Percentiles rank a stretch among this genome's conserved stretches.
Evolutionary conservation across 257 asterid genomes (phyloP).

Genomic region (Solanum appendiculatum): DNA sequence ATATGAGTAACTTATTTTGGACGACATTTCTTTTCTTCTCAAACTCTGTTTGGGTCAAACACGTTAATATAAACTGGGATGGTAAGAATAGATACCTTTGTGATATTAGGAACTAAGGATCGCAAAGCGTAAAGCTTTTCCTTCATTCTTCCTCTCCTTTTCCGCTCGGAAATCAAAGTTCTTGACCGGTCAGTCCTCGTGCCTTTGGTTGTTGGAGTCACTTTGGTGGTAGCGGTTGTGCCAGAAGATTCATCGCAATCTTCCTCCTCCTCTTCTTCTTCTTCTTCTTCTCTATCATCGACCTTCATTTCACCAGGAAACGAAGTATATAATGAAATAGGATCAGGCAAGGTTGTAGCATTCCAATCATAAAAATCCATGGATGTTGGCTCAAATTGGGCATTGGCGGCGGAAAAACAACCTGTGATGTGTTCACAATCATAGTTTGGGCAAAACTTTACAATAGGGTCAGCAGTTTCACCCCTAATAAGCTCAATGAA

Average conservation of each 20-base stretch:
- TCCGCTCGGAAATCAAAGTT: conserved; percentile 59
- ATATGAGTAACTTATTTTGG: background rate
- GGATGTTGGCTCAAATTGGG: background rate
- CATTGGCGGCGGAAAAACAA: background rate
- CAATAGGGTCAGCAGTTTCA: conserved; percentile 21
- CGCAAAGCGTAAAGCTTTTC: conserved; percentile 75
- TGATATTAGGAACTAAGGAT: conserved; percentile 73
- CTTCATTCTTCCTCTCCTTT: conserved; percentile 84
- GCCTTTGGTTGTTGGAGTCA: conserved; percentile 5
- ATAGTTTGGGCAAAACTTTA: conserved; percentile 8
- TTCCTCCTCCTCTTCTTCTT: background rate
- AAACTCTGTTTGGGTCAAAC: background rate
- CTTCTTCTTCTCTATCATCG: background rate
- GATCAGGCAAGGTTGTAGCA: background rate
- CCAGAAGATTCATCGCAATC: background rate
- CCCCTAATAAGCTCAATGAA: conserved; percentile 33
- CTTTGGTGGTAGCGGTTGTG: background rate
- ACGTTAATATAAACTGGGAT: background rate
- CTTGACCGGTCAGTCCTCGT: conserved; percentile 45
- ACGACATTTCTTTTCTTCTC: background rate
- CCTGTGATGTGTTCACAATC: conserved; percentile 10
- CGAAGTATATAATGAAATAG: background rate
- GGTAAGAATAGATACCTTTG: conserved; percentile 12
- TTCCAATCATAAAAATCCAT: background rate
- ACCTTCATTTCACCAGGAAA: background rate